Conservation (phyloP, 176 grass and related monocot species). For the Otatea glauca region DNA sequence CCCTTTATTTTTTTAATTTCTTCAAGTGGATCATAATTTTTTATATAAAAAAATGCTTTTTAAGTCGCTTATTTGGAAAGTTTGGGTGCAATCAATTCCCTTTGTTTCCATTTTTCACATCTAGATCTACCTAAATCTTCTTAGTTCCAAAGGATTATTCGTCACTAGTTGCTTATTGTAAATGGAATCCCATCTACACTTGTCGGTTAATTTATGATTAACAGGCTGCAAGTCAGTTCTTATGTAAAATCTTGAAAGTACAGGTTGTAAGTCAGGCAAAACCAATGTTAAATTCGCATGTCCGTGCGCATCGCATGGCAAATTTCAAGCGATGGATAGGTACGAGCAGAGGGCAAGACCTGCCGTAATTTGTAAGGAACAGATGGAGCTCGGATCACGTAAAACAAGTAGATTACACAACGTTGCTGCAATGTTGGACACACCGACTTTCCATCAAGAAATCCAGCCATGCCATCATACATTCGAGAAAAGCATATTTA, state of each 20-base stretch:
- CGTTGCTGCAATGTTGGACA: no score
- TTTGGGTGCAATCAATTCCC: not conserved
- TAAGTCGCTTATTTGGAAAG: not conserved
- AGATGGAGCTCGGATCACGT: no score
- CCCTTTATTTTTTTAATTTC: not conserved
- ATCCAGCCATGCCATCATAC: no score
- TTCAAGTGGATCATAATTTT: not conserved
- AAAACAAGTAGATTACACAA: no score
- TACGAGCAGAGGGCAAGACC: not conserved
- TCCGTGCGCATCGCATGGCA: not conserved
- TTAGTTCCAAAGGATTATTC: not conserved
- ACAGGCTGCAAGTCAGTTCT: not conserved
- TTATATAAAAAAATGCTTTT: not conserved
- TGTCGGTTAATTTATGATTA: not conserved
- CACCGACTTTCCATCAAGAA: no score
- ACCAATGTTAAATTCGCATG: not conserved
- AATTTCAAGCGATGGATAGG: not conserved
- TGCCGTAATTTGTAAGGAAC: no score
- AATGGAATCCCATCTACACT: not conserved
- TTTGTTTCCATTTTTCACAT: not conserved
- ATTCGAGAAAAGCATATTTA: conserved; percentile 8
- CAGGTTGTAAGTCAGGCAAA: not conserved
- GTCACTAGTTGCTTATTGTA: not conserved
- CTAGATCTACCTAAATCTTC: not conserved
- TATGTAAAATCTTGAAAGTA: not conserved